Conservation (phyloP, 768 basidiomycete species). For the Tylopilus sp. region DNA sequence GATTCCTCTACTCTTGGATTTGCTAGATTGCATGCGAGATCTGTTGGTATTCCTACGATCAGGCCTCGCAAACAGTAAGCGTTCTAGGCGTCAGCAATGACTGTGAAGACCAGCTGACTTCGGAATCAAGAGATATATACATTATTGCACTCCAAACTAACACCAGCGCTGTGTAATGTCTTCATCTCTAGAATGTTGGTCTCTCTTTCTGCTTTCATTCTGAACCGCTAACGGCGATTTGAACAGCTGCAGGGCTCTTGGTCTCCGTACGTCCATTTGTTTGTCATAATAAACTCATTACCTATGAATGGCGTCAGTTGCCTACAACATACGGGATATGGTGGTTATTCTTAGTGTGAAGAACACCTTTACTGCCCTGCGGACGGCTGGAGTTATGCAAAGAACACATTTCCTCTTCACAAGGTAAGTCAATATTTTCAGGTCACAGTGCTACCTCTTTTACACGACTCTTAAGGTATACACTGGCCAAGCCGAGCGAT, state of each 20-base stretch:
- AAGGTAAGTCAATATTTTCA: neutral
- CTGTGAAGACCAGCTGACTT: neutral
- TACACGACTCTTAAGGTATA: neutral
- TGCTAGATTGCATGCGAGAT: constrained; percentile 19
- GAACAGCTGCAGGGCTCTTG: constrained; percentile 44
- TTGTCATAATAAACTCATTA: neutral
- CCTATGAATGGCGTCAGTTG: too few species aligned
- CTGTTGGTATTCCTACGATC: constrained; percentile 31
- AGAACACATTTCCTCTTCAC: constrained; percentile 14
- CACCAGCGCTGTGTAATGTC: constrained; percentile 27
- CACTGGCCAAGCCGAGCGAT: neutral
- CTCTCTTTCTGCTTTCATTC: neutral
- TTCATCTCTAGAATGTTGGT: constrained; percentile 52
- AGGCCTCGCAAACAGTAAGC: constrained; percentile 27
- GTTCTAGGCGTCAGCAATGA: neutral
- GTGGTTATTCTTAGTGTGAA: neutral
- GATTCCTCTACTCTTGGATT: constrained; percentile 39
- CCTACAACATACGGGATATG: constrained; percentile 25
- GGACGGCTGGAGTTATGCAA: neutral
- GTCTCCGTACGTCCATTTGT: constrained; percentile 40
- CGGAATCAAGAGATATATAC: neutral
- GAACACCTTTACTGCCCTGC: constrained; percentile 9
- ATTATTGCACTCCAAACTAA: constrained; percentile 12
- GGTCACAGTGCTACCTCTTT: neutral
- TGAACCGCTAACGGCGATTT: neutral